phyloP scores from a whole-genome alignment of 805 yeast genomes.

The Candida pini region DNA sequence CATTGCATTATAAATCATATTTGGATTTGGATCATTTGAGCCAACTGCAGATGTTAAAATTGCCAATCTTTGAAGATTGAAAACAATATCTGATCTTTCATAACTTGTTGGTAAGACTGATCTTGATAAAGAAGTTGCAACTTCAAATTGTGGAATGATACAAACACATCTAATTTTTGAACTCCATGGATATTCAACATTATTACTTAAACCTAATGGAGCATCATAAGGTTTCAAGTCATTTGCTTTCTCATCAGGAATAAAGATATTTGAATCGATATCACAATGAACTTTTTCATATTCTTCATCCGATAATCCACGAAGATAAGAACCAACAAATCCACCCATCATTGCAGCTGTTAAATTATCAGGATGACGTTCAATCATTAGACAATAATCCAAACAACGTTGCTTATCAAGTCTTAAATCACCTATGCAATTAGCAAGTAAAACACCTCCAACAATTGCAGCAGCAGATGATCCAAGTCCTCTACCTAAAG shows the following conservation, averaged over 20 bases:
- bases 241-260: slow-evolving; percentile 63
- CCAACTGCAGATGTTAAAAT: slow-evolving; percentile 89
- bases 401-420: slow-evolving; percentile 76
- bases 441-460: slow-evolving; percentile 89
- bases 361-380: slow-evolving; percentile 97
- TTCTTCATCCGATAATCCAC: slow-evolving; percentile 72
- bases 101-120: slow-evolving; percentile 82
- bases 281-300: slow-evolving; percentile 76
- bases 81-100: slow-evolving; percentile 75
- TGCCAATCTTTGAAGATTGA: slow-evolving; percentile 90
- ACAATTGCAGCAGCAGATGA: slow-evolving; percentile 98
- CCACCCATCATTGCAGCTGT: slow-evolving; percentile 99
- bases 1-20: slow-evolving; percentile 88
- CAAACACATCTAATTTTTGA: slow-evolving; percentile 80
- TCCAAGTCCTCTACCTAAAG: slow-evolving; percentile 94
- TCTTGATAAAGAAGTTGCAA: slow-evolving; percentile 86
- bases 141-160: slow-evolving; percentile 90
- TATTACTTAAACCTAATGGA: slow-evolving; percentile 82
- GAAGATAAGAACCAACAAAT: slow-evolving; percentile 89
- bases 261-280: slow-evolving; percentile 76
- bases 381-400: slow-evolving; percentile 94
- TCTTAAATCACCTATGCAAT: slow-evolving; percentile 70
- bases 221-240: slow-evolving; percentile 63
- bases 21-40: slow-evolving; percentile 68
- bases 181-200: slow-evolving; percentile 81